These are phyloP conservation scores for Stachybotrys echinatus DNA, from an alignment of 2,329 filamentous ascomycete genomes.

Conservation along the genomic window DNA sequence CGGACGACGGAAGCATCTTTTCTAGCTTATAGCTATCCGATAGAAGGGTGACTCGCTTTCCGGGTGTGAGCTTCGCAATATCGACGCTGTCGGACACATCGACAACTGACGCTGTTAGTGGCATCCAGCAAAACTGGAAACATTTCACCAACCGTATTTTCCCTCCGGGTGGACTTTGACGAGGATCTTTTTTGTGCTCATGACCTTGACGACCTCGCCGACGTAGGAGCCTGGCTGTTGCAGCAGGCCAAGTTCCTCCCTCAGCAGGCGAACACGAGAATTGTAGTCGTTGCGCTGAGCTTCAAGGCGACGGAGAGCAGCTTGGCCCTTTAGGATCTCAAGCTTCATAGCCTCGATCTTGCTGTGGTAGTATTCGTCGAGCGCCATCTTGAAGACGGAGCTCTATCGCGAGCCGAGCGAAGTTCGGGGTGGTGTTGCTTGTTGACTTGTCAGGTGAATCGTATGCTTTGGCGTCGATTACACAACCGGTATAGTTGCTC, in stretches of 20 bases:
- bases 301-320: constrained; percentile 88
- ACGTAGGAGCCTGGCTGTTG: constrained; percentile 98
- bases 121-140: background rate
- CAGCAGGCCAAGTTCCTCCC: constrained; percentile 90
- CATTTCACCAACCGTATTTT: constrained; percentile 78
- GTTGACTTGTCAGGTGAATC: too few relatives aligned
- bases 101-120: constrained; percentile 59
- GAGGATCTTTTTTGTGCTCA: constrained; percentile 98
- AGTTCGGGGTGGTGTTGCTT: background rate
- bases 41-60: constrained; percentile 93
- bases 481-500: too few relatives aligned
- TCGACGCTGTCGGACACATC: constrained; percentile 94
- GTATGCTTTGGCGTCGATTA: too few relatives aligned
- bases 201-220: constrained; percentile 99
- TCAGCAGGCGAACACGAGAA: constrained; percentile 86
- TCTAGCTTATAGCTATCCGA: constrained; percentile 98
- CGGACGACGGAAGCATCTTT: constrained; percentile 96
- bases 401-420: constrained; percentile 2
- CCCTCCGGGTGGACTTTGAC: constrained; percentile 99
- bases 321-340: constrained; percentile 98
- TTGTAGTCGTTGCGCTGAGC: constrained; percentile 99
- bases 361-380: constrained; percentile 99
- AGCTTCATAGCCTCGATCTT: constrained; percentile 99
- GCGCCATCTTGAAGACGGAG: constrained; percentile 68
- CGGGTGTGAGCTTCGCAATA: constrained; percentile 89